A percentile compares a stretch with the other conserved stretches of the same genome.
Conservation (phyloP, 2,329 filamentous ascomycete genomes). For the Cladorrhinum sp. region DNA sequence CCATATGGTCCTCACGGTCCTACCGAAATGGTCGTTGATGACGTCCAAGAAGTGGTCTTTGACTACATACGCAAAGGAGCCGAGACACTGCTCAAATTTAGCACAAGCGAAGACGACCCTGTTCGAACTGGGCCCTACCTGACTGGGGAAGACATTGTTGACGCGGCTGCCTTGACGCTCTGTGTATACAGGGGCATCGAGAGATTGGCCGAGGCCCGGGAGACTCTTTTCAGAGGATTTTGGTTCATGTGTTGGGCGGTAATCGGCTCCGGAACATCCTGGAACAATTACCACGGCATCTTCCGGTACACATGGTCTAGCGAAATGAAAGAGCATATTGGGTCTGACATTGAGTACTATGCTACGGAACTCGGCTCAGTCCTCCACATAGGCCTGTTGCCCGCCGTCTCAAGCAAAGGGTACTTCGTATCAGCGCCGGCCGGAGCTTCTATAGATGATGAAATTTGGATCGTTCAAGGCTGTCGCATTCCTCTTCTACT, state of each 20-base stretch:
- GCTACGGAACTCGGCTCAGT: background rate
- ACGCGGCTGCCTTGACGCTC: background rate
- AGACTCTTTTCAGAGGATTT: background rate
- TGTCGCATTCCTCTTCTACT: background rate
- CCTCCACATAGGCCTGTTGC: background rate
- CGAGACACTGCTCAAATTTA: background rate
- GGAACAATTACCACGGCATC: background rate
- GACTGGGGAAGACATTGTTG: background rate
- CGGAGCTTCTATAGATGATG: background rate
- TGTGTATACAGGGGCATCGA: background rate
- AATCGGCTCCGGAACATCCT: background rate
- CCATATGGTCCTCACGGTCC: background rate
- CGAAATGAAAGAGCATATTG: background rate
- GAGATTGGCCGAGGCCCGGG: background rate
- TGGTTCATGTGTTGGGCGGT: background rate
- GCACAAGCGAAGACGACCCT: background rate
- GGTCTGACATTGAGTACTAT: background rate
- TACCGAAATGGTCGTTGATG: background rate
- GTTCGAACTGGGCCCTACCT: background rate
- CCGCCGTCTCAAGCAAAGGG: background rate
- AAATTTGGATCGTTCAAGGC: background rate
- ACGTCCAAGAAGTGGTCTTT: background rate
- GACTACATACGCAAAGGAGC: background rate
- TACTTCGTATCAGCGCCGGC: background rate
- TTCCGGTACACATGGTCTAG: background rate